Percentiles rank a stretch among this genome's conserved stretches.
These are phyloP conservation scores for Blastobotrys petasosporus DNA, from an alignment of 1,139 yeast genomes.

Conservation along the genomic window DNA sequence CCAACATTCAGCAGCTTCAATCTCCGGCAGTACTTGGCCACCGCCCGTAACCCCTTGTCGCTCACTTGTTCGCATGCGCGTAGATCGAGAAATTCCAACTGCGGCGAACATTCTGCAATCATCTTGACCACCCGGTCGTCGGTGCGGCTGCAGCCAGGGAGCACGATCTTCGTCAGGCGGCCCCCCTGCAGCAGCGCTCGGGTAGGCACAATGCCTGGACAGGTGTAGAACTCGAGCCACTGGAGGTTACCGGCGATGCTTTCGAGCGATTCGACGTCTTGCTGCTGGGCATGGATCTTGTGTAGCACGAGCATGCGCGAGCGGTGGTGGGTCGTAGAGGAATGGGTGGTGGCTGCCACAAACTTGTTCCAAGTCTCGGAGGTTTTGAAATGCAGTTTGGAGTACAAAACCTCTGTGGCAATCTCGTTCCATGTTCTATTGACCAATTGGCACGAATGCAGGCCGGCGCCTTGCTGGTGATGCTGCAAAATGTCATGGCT, in stretches of 20 bases:
- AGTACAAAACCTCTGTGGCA: slow-evolving; percentile 49
- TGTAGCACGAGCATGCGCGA: slow-evolving; percentile 46
- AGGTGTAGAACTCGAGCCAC: slow-evolving; percentile 77
- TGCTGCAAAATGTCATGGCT: too few species aligned
- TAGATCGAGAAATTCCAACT: slow-evolving; percentile 60
- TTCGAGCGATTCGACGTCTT: slow-evolving; percentile 40
- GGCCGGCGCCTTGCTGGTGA: slow-evolving; percentile 25
- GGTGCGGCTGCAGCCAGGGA: slow-evolving; percentile 65
- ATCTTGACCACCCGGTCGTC: slow-evolving; percentile 53
- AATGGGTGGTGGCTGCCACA: slow-evolving; percentile 20
- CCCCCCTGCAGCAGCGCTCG: slow-evolving; percentile 39
- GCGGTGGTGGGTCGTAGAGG: slow-evolving; percentile 18
- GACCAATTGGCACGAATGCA: slow-evolving; percentile 61
- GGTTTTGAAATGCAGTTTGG: slow-evolving; percentile 50
- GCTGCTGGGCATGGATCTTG: slow-evolving; percentile 43
- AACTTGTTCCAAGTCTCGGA: slow-evolving; percentile 46
- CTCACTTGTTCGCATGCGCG: slow-evolving; percentile 79
- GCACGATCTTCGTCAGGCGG: slow-evolving; percentile 49
- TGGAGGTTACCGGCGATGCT: slow-evolving; percentile 45
- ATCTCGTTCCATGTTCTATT: slow-evolving; percentile 59
- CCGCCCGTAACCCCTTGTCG: slow-evolving; percentile 64
- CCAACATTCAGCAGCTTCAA: slow-evolving; percentile 67
- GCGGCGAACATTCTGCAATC: slow-evolving; percentile 53
- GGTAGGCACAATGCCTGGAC: slow-evolving; percentile 65
- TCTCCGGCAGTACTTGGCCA: slow-evolving; percentile 55